Evolutionary conservation across 176 grass and related monocot species (phyloP), one percentile per base, ranked within the genome.

Genomic region (Tillandsia fasciculata): DNA sequence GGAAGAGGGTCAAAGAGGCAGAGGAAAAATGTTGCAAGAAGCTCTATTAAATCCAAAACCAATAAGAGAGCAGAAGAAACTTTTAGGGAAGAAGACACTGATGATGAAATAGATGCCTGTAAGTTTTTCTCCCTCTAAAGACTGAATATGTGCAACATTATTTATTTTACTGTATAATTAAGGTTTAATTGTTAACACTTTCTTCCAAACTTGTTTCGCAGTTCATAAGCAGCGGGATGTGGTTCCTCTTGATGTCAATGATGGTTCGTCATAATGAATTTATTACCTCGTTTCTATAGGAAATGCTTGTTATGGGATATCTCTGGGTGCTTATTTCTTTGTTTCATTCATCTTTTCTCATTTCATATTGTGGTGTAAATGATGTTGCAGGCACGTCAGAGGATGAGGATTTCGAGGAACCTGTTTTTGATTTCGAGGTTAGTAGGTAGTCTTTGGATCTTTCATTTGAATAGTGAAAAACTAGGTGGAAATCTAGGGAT

Each of bases 21-120:
- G 9, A 61, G 23, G 1, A 53, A 29, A 20, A 47, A 28, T 27
- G 15, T 61, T 9, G 53, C 48, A 13, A 48, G 33, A 63, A 81
- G 66, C 7, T 12, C 52, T 12, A 10, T 48, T 23, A 80, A 84
- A 27, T 10, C 65, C 17, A 79, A 85, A 59, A 70, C 12, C 22
- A 81, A 76, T n/a, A 70, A 48, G 8, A 61, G 20, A 12, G 71
- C 70, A 8, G 68, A 79, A 49, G 54, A 64, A 4, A 50, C 72
- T 3, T 64, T 75, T 50, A 74, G 79, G 56, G 74, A 81, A 52
- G 70, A 79, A 23, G 66, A 75, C 28, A 79, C 79, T 2, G 88
- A 96, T 49, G 69, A 97, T 18, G 89, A 92, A 51, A 92, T 97
- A 18, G 93, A 97, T 24, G 86, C 79, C 28, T 97, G 88, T 96